These are phyloP conservation scores for Balansia obtecta DNA, from an alignment of 2,329 filamentous ascomycete genomes.

Conservation along the genomic window DNA sequence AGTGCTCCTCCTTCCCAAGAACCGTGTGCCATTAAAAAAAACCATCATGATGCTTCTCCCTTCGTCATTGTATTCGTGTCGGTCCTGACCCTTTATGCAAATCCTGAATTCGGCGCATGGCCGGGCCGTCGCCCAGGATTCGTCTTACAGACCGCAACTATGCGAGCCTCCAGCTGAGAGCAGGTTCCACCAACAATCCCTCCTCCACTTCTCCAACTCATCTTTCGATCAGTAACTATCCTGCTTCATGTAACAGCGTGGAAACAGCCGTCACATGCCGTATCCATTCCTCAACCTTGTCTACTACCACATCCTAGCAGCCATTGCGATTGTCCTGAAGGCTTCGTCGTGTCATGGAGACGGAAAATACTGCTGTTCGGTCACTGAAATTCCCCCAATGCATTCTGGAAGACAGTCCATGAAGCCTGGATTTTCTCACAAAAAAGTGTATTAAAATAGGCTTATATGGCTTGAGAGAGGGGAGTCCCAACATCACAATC, in stretches of 20 bases:
- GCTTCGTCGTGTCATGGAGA: no score
- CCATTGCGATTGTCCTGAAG: no score
- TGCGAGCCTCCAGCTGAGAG: not conserved
- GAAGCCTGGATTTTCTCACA: no score
- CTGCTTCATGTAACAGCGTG: not conserved
- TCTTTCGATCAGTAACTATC: not conserved
- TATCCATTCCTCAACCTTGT: no score
- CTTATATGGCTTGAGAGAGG: not conserved
- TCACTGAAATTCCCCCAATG: not conserved
- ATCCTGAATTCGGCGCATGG: not conserved
- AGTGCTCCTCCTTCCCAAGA: not conserved
- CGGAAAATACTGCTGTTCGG: not conserved
- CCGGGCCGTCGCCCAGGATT: not conserved
- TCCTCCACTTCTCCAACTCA: not conserved
- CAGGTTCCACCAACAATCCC: not conserved
- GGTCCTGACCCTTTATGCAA: not conserved
- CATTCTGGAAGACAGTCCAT: not conserved
- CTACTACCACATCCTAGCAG: no score
- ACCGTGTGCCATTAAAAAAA: not conserved
- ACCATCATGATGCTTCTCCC: no score
- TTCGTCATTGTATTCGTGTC: no score
- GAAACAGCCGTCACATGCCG: no score
- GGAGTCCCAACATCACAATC: not conserved
- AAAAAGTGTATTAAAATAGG: not conserved
- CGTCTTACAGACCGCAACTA: not conserved